Percentiles rank a stretch among this genome's conserved stretches.
phyloP scores from a whole-genome alignment of 176 grass and related monocot species.

The Ensete ventricosum region DNA sequence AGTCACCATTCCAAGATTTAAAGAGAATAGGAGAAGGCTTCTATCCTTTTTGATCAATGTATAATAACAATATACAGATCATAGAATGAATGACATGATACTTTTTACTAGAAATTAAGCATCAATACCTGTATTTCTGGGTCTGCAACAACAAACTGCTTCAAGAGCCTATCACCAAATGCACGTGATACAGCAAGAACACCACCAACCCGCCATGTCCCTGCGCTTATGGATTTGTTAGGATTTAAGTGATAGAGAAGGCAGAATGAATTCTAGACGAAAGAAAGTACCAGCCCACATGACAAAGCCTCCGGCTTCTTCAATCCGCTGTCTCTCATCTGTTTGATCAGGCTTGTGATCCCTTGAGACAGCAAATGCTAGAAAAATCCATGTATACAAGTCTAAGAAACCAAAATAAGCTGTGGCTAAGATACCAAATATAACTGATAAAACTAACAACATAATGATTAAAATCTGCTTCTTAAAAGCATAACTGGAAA shows the following conservation, averaged over 20 bases:
- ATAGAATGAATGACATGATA: not conserved
- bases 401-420: not conserved
- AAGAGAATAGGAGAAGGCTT: not conserved
- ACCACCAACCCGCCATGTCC: conserved; percentile 84
- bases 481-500: too few relatives aligned
- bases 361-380: conserved; percentile 72
- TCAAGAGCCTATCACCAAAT: conserved; percentile 78
- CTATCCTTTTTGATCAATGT: not conserved
- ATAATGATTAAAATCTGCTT: too few relatives aligned
- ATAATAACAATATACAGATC: conserved; percentile 7
- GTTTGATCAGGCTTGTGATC: conserved; percentile 85
- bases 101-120: conserved; percentile 5
- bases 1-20: not conserved
- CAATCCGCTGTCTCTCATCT: conserved; percentile 71
- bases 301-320: conserved; percentile 82
- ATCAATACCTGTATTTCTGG: conserved; percentile 69
- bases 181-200: conserved; percentile 82
- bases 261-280: not conserved
- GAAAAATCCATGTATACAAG: not conserved
- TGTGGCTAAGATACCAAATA: too few relatives aligned
- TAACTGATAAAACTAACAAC: too few relatives aligned
- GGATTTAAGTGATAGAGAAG: not conserved
- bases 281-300: conserved; percentile 76
- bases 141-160: conserved; percentile 87
- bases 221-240: conserved; percentile 14